phyloP scores from a whole-genome alignment of 495 filamentous ascomycete genomes.

The Pseudevernia furfuracea region DNA sequence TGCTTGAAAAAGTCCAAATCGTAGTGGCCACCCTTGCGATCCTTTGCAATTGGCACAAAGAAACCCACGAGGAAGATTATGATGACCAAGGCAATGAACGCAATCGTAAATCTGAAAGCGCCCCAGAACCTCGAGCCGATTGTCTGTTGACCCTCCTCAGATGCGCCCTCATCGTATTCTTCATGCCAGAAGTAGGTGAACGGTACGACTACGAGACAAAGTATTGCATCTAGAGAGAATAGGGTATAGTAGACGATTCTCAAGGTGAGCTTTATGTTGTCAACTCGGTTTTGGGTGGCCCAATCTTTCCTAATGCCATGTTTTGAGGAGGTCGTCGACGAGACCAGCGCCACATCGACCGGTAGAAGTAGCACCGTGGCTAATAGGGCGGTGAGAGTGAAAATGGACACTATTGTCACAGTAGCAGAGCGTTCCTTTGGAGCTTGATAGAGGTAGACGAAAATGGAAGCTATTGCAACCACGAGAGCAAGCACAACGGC shows the following conservation, averaged over 20 bases:
- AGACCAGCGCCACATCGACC: slow-evolving; percentile 91
- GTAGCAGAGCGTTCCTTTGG: slow-evolving; percentile 74
- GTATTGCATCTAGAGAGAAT: slow-evolving; percentile 83
- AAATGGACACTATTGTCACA: slow-evolving; percentile 73
- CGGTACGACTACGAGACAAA: slow-evolving; percentile 84
- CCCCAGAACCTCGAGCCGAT: slow-evolving; percentile 62
- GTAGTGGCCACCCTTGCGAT: slow-evolving; percentile 50
- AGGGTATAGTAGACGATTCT: slow-evolving; percentile 87
- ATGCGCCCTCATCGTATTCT: slow-evolving; percentile 82
- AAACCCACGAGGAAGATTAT: slow-evolving; percentile 88
- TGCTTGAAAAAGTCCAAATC: slow-evolving; percentile 88
- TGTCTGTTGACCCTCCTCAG: slow-evolving; percentile 67
- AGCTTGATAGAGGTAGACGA: slow-evolving; percentile 79
- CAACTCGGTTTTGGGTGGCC: slow-evolving; percentile 72
- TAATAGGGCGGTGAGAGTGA: slow-evolving; percentile 77
- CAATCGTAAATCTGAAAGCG: slow-evolving; percentile 83
- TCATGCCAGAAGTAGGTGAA: slow-evolving; percentile 99
- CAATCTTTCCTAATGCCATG: slow-evolving; percentile 86
- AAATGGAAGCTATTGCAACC: slow-evolving; percentile 64
- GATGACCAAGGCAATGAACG: slow-evolving; percentile 69
- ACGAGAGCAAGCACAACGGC: slow-evolving; percentile 67
- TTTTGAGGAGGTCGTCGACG: slow-evolving; percentile 68
- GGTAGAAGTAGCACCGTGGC: slow-evolving; percentile 89
- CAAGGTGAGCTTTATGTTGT: slow-evolving; percentile 67
- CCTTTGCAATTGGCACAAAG: slow-evolving; percentile 71